Percentiles rank a stretch among this genome's conserved stretches.
phyloP scores from a whole-genome alignment of 2,329 filamentous ascomycete genomes.

The Fusarium virguliforme region DNA sequence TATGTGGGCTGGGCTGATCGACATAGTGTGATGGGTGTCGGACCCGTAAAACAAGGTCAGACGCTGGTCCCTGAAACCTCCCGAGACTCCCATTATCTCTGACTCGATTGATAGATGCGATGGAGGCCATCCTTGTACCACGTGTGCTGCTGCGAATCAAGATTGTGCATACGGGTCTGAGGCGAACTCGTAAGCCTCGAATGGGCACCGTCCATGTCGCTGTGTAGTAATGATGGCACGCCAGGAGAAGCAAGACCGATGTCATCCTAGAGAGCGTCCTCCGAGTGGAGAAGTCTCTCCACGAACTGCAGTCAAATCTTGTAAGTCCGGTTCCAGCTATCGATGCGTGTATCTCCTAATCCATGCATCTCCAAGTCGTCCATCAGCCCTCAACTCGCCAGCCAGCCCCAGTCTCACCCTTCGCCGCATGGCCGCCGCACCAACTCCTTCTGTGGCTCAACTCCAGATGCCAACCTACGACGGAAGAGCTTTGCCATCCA shows the following conservation, averaged over 20 bases:
- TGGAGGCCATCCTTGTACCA: constrained; percentile 63
- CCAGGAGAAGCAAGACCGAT: constrained; percentile 66
- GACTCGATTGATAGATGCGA: constrained; percentile 59
- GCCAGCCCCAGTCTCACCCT: constrained; percentile 32
- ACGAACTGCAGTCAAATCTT: constrained; percentile 62
- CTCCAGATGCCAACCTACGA: constrained; percentile 41
- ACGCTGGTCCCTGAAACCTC: constrained; percentile 8
- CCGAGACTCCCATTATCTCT: constrained; percentile 19
- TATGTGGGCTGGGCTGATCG: not conserved
- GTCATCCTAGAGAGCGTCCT: constrained; percentile 67
- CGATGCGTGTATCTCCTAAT: not conserved
- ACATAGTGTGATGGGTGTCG: constrained; percentile 65
- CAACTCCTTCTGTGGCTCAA: constrained; percentile 48
- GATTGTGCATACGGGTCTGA: constrained; percentile 62
- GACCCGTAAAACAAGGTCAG: constrained; percentile 64
- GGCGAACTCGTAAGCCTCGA: constrained; percentile 59
- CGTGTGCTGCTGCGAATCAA: constrained; percentile 57
- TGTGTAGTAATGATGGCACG: constrained; percentile 17
- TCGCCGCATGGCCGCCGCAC: constrained; percentile 41
- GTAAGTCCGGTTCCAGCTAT: constrained; percentile 47
- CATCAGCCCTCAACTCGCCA: constrained; percentile 21
- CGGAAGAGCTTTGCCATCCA: constrained; percentile 48
- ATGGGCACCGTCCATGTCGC: constrained; percentile 1
- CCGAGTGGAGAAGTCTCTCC: constrained; percentile 63
- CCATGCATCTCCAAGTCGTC: constrained; percentile 14